Evolutionary conservation across 2,329 filamentous ascomycete species (phyloP), one percentile per base, ranked within the genome.

Genomic region (Ilyonectria robusta): DNA sequence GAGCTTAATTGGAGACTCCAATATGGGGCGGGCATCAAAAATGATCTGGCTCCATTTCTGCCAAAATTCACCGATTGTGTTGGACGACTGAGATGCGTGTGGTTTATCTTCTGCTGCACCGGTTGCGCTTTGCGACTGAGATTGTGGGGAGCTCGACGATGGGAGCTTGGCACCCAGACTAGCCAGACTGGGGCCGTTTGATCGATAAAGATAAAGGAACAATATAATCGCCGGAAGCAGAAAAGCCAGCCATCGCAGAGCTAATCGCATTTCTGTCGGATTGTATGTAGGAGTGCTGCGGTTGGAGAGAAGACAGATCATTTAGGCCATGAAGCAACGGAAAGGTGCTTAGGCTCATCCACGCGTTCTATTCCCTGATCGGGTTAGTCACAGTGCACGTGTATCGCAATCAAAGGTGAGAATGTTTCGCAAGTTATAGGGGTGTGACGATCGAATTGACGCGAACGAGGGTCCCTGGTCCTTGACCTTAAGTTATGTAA

Each of bases 191-290:
- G 29, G 31, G 23, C 29, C 26, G 47, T 2, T 42, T 9, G 55
- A 37, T 29, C 48, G 48, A 21, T 62, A 50, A 2, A 62, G 47
- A 37, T 59, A 66, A n/a, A 42, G 17, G 19, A 66, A 35, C 13
- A 62, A 37, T 1, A 59, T 13, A 23, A 44, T 29, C 4, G 42
- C 48, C 10, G 44, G 17, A 21, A 63, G 11, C 1, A 63, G 10
- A 37, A 63, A 63, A 6, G 51, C 53, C 33, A 66, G 40, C 64
- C 64, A 66, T 63, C 64, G 60, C 47, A 66, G 48, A 55, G 64
- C 48, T 48, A 66, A 53, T 31, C 64, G 64, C 64, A 66, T 63
- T 15, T 42, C 59, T 54, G 10, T 42, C 26, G 29, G 47, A 15
- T 26, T 42, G n/a, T 31, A 19, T 26, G 23, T 29, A 4, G 19